phyloP scores from a whole-genome alignment of 495 filamentous ascomycete genomes.

The Podospora tetraspora region DNA sequence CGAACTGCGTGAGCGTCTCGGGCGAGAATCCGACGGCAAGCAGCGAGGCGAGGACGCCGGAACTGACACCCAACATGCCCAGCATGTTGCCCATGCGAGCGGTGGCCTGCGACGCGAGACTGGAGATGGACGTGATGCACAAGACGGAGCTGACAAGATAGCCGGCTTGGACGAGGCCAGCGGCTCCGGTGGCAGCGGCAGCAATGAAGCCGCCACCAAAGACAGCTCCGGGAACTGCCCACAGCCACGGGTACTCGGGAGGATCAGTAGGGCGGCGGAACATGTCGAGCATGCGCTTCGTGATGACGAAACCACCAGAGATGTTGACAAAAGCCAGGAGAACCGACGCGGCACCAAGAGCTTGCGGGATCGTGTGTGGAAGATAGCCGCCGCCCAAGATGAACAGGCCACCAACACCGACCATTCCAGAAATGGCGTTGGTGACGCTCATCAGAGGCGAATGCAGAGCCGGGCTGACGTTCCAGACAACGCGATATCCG shows the following conservation, averaged over 20 bases:
- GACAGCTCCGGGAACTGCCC: constrained; percentile 63
- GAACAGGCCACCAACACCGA: constrained; percentile 76
- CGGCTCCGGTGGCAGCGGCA: constrained; percentile 69
- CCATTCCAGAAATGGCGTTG: constrained; percentile 83
- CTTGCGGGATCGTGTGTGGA: constrained; percentile 69
- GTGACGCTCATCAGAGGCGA: constrained; percentile 82
- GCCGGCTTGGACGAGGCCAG: constrained; percentile 73
- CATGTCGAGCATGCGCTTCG: constrained; percentile 89
- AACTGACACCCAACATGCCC: constrained; percentile 71
- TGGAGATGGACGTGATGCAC: constrained; percentile 68
- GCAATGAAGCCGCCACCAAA: constrained; percentile 74
- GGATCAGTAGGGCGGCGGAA: constrained; percentile 76
- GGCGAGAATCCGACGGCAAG: constrained; percentile 70
- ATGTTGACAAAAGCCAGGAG: constrained; percentile 78
- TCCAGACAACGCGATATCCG: constrained; percentile 78
- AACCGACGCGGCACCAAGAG: constrained; percentile 69
- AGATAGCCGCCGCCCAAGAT: constrained; percentile 71
- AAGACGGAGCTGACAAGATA: constrained; percentile 73
- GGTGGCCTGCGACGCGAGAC: constrained; percentile 68
- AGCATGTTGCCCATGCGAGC: constrained; percentile 75
- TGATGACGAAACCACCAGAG: constrained; percentile 76
- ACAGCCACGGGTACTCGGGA: constrained; percentile 78
- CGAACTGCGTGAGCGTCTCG: constrained; percentile 68
- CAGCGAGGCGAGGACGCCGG: constrained; percentile 71
- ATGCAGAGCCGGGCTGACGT: constrained; percentile 68